Evolutionary conservation across 371 early-diverging fungal genomes (phyloP).

Genomic region (Mortierella sp.): DNA sequence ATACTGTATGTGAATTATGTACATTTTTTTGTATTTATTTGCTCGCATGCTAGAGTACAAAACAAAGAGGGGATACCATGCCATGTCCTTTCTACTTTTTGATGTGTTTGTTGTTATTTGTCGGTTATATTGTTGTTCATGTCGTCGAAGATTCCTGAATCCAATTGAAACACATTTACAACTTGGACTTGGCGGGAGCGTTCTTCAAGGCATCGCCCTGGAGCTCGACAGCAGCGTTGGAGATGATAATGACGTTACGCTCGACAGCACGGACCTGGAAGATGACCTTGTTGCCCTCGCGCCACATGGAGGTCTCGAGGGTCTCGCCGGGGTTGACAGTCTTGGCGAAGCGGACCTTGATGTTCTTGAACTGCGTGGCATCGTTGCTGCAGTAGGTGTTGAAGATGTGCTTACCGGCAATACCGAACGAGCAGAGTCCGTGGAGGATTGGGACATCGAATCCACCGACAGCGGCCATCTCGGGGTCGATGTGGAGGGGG

Average conservation of each 20-base stretch:
- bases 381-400: slow-evolving; percentile 80
- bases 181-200: slow-evolving; percentile 12
- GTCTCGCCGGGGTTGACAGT: slow-evolving; percentile 99
- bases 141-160: not conserved
- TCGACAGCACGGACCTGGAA: slow-evolving; percentile 95
- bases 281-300: slow-evolving; percentile 88
- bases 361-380: slow-evolving; percentile 79
- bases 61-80: slow-evolving; percentile 17
- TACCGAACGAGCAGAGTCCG: slow-evolving; percentile 94
- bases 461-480: slow-evolving; percentile 94
- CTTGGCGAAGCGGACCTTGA: slow-evolving; percentile 93
- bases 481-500: slow-evolving; percentile 97
- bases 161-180: slow-evolving; percentile 4
- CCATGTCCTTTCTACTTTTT: slow-evolving; percentile 5
- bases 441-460: slow-evolving; percentile 97
- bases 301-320: slow-evolving; percentile 96
- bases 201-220: slow-evolving; percentile 21
- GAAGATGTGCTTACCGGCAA: slow-evolving; percentile 92
- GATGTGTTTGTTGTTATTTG: not conserved
- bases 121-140: not conserved
- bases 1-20: not conserved
- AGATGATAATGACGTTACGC: slow-evolving; percentile 86
- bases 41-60: slow-evolving; percentile 39
- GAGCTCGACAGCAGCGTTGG: slow-evolving; percentile 91
- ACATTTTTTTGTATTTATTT: slow-evolving; percentile 17